Base-by-base conservation (phyloP, 805 yeast species). In the Priceomyces carsonii region DNA sequence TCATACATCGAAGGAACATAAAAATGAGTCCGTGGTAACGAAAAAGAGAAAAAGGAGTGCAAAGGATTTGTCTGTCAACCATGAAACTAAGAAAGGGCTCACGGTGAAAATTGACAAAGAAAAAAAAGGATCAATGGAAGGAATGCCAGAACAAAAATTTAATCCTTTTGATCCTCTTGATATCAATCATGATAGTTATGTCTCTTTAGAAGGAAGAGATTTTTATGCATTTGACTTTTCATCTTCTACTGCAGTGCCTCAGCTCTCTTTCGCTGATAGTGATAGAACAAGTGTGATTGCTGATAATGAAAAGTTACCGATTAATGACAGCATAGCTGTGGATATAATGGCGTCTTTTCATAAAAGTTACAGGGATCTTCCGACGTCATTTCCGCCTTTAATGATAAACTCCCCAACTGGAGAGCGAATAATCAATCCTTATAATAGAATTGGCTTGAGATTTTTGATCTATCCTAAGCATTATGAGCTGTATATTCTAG, bases 401-500 rank as follows among this genome's bases (percentile, higher is more conserved):
- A 33, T 45, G n/a, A 33, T 30, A 1, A 43, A 43, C 15, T 18
- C 35, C 5, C 42, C 33, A 8, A 51, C 49, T 1, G 35, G 35
- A 5, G 31, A 38, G 14, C 35, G 24, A 16, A 34, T 36, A n/a
- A 32, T 55, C n/a, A 63, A 63, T 30, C 53, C 60, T 4, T 26
- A 45, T 9, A 64, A 63, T 37, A 52, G 44, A 16, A 42, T 68
- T 2, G 52, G 57, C 24, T 40, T 68, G 1, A 44, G 73, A 26
- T 60, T 59, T 41, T 47, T 68, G 8, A 38, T 70, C 51, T 48
- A 63, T 37, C 78, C 80, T 1, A 59, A 64, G 26, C 73, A 77
- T 41, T 55, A 54, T 20, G 86, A 80, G 45, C 61, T 63, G 26
- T 80, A 73, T 42, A 41, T 68, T 6, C 55, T 80, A 23, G 72